Evolutionary conservation across 2,329 filamentous ascomycete genomes (phyloP), one percentile per base, ranked within the genome.

Genomic region (Monosporascus sp.): DNA sequence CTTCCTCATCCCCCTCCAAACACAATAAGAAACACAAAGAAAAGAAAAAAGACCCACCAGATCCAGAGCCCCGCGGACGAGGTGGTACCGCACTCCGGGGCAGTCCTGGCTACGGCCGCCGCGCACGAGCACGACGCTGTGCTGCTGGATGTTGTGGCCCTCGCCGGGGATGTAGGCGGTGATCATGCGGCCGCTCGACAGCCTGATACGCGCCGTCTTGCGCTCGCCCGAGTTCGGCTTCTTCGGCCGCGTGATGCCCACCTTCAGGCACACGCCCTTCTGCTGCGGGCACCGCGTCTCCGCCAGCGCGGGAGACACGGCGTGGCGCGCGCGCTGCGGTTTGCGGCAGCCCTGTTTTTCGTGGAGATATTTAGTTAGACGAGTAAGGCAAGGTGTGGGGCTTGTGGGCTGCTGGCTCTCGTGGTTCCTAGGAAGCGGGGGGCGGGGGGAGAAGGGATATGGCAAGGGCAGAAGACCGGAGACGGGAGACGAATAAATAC

Each of bases 61-160:
- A 82, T 99, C 94, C 73, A 96, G 76, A 20, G 92, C 90, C 34
- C 94, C 94, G 68, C 94, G 80, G 42, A 99, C 89, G 65, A 97
- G 76, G 72, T 95, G 90, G 71, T 99, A 99, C 68, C 92, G 86
- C 73, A 99, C 94, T 85, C 94, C 94, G 56, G 94, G 94, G 76
- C 94, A 99, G 85, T 99, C 94, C 81, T 97, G 94, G 59, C 84
- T 85, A 69, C 94, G 81, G 2, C 94, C 94, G 54, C 94, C 94
- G 60, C 94, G 81, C n/a, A 99, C 92, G 60, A 97, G 78, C 52
- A 99, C 94, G 47, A 99, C 94, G 64, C 89, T 95, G 78, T 99
- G 95, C 80, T 97, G 94, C 79, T 97, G 93, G 60, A 97, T 92
- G 72, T 97, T 99, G 75, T 99, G 94, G 48, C 94, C 93, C 82